Percentiles rank a stretch among this genome's conserved stretches.
phyloP scores from a whole-genome alignment of 108 stramenopile genomes.

The Mayamaea pseudoterrestris region DNA sequence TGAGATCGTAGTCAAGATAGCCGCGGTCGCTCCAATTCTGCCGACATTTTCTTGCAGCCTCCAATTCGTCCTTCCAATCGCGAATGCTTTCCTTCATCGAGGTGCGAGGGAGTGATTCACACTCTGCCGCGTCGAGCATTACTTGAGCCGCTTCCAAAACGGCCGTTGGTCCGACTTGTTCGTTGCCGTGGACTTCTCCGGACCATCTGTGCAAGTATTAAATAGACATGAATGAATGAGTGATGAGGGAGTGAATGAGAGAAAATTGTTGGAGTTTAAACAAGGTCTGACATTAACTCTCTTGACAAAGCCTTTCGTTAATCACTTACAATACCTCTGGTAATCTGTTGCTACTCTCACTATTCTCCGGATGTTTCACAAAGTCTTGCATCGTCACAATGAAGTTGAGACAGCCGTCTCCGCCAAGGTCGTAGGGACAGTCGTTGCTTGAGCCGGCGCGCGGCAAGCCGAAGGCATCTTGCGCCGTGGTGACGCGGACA shows the following conservation, averaged over 20 bases:
- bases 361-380: constrained; percentile 44
- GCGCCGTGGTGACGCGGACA: constrained; percentile 44
- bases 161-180: constrained; percentile 82
- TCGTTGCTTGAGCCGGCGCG: constrained; percentile 42
- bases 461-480: constrained; percentile 64
- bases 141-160: constrained; percentile 34
- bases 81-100: not conserved
- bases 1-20: constrained; percentile 32
- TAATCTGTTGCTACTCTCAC: constrained; percentile 31
- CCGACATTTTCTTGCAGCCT: constrained; percentile 34
- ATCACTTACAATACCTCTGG: constrained; percentile 93
- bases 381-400: constrained; percentile 71
- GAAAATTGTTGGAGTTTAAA: not conserved
- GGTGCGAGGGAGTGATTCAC: constrained; percentile 46
- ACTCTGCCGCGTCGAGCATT: constrained; percentile 53
- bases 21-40: constrained; percentile 25
- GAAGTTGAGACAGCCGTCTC: constrained; percentile 63
- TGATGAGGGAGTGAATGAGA: not conserved
- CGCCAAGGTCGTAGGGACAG: constrained; percentile 30
- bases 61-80: constrained; percentile 6
- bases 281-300: not conserved
- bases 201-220: too few relatives aligned
- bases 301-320: constrained; percentile 29
- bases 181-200: too few relatives aligned
- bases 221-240: not conserved